A percentile compares a stretch with the other conserved stretches of the same genome.
phyloP scores from a whole-genome alignment of 805 yeast genomes.

The Starmerella apis region DNA sequence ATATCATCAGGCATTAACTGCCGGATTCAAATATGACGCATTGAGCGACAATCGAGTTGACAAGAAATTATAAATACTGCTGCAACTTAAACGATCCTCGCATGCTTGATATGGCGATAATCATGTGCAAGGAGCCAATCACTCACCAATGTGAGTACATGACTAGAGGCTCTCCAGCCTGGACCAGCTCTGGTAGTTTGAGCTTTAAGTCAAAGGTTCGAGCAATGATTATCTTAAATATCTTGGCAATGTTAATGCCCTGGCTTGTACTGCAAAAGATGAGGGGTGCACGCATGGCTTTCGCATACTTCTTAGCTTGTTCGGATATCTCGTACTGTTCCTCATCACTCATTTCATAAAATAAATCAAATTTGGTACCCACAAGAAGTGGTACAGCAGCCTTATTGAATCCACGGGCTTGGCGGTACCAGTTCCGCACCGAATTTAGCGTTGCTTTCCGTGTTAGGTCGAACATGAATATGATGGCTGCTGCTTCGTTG shows the following conservation, averaged over 20 bases:
- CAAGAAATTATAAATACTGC: background rate
- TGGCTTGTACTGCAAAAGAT: slow-evolving; percentile 86
- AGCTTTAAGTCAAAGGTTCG: slow-evolving; percentile 81
- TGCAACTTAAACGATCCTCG: too few relatives aligned
- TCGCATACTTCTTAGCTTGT: slow-evolving; percentile 74
- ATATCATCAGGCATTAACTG: background rate
- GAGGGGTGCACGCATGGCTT: slow-evolving; percentile 74
- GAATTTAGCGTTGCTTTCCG: slow-evolving; percentile 75
- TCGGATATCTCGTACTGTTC: slow-evolving; percentile 78
- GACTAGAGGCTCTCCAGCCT: slow-evolving; percentile 84
- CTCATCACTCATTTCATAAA: slow-evolving; percentile 62
- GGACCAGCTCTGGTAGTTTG: slow-evolving; percentile 71
- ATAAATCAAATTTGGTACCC: slow-evolving; percentile 88
- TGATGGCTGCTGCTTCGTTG: slow-evolving; percentile 80
- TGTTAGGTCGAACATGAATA: slow-evolving; percentile 83
- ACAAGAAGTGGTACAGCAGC: slow-evolving; percentile 84
- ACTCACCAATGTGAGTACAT: slow-evolving; percentile 43
- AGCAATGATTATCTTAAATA: slow-evolving; percentile 79
- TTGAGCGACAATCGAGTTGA: too few relatives aligned
- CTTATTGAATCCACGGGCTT: slow-evolving; percentile 77
- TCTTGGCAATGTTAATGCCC: slow-evolving; percentile 86
- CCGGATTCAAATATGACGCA: background rate
- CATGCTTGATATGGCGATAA: background rate
- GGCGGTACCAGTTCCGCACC: slow-evolving; percentile 91
- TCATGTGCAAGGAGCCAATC: slow-evolving; percentile 14